A percentile compares a stretch with the other conserved stretches of the same genome.
These are phyloP conservation scores for Rhizopus delemar DNA, from an alignment of 371 early-diverging fungal species.

Conservation along the genomic window DNA sequence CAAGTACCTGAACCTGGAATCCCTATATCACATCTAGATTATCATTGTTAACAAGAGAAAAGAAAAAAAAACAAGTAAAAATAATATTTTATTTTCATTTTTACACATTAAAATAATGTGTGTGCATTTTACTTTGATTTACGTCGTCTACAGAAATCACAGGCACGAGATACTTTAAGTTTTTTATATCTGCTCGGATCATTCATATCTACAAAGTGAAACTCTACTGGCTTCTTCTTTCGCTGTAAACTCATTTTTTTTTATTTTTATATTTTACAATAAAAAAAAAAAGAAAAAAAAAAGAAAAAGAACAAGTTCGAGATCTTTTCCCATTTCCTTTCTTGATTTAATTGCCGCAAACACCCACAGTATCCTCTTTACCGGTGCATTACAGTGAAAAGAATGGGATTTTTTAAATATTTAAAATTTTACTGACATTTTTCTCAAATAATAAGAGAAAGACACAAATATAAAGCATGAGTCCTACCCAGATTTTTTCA, in stretches of 20 bases:
- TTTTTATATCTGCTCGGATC: constrained; percentile 44
- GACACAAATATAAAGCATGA: constrained; percentile 8
- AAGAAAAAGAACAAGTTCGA: neutral
- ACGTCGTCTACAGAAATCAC: constrained; percentile 46
- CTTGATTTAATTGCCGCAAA: constrained; percentile 7
- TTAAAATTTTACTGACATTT: constrained; percentile 25
- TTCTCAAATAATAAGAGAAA: constrained; percentile 4
- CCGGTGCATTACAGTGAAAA: neutral
- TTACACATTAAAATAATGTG: neutral
- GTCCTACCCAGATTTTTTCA: neutral
- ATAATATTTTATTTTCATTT: constrained; percentile 1
- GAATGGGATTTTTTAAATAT: constrained; percentile 4
- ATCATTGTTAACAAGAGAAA: neutral
- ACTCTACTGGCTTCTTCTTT: constrained; percentile 32
- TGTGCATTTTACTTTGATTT: constrained; percentile 43
- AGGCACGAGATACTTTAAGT: constrained; percentile 45
- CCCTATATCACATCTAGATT: constrained; percentile 38
- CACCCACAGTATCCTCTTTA: neutral
- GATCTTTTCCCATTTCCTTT: neutral
- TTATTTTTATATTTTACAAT: too few relatives aligned
- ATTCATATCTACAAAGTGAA: constrained; percentile 48
- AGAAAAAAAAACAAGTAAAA: neutral
- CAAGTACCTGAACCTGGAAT: constrained; percentile 43
- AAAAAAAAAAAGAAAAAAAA: constrained; percentile 9
- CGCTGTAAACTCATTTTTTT: constrained; percentile 20